These are phyloP conservation scores for Stemphylium vesicarium DNA, from an alignment of 2,329 filamentous ascomycete species.

Conservation along the genomic window DNA sequence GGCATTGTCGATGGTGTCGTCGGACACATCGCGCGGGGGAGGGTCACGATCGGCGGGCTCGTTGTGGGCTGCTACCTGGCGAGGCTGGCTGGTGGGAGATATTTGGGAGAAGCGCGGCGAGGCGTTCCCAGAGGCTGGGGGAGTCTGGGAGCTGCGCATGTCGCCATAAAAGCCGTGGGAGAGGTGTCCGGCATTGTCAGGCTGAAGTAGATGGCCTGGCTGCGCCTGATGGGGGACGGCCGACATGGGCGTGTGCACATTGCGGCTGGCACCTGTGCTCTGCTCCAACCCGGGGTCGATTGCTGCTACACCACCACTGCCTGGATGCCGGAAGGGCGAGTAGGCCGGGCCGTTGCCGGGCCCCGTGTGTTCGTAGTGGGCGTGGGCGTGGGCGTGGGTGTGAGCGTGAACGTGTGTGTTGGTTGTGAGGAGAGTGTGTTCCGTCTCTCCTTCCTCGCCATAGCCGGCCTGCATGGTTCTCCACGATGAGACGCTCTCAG, in stretches of 20 bases:
- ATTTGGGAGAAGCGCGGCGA: conserved; percentile 48
- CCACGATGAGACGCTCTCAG: conserved; percentile 29
- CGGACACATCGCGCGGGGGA: conserved; percentile 71
- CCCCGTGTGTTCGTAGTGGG: conserved; percentile 43
- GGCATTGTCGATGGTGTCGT: conserved; percentile 76
- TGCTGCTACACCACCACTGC: conserved; percentile 31
- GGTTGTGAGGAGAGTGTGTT: conserved; percentile 40
- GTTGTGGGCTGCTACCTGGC: conserved; percentile 39
- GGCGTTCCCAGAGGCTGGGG: conserved; percentile 46
- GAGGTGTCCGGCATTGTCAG: conserved; percentile 45
- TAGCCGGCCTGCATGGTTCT: conserved; percentile 50
- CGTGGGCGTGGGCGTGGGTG: conserved; percentile 42
- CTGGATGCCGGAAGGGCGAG: conserved; percentile 45
- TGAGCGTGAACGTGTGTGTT: conserved; percentile 31
- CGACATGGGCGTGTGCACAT: conserved; percentile 47
- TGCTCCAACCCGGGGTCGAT: conserved; percentile 48
- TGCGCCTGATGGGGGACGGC: conserved; percentile 36
- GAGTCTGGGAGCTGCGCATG: conserved; percentile 47
- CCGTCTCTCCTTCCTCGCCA: conserved; percentile 41
- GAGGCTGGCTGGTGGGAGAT: conserved; percentile 45
- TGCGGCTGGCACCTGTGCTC: conserved; percentile 41
- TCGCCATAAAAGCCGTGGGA: conserved; percentile 47
- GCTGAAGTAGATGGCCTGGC: conserved; percentile 43
- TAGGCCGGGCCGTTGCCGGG: conserved; percentile 37
- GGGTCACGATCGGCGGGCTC: conserved; percentile 60